These are phyloP conservation scores for Dictyostelium firmibasis DNA, from an alignment of 78 protist genomes.

Conservation along the genomic window DNA sequence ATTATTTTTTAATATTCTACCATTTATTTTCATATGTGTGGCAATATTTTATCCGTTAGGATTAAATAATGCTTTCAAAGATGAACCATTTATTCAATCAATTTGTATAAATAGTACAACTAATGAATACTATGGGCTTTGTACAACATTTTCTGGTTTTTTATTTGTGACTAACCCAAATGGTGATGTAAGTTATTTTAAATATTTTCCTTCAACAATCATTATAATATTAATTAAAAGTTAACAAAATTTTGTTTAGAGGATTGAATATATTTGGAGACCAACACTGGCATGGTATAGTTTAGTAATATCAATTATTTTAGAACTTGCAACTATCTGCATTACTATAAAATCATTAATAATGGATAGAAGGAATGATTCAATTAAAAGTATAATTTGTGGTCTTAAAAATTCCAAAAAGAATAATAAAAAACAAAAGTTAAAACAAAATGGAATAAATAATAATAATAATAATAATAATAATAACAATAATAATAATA, in stretches of 20 bases:
- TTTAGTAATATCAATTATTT: background rate
- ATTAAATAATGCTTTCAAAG: background rate
- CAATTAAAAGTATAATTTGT: background rate
- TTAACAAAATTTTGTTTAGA: background rate
- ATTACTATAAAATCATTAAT: background rate
- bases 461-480: background rate
- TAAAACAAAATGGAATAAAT: background rate
- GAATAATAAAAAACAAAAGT: background rate
- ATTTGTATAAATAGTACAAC: background rate
- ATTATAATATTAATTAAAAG: background rate
- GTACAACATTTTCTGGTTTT: background rate
- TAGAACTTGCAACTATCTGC: background rate
- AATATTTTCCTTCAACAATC: too few species aligned
- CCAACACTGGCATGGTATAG: slow-evolving; percentile 2
- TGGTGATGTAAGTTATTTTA: background rate
- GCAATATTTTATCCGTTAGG: background rate
- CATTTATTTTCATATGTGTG: background rate
- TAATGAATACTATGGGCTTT: background rate
- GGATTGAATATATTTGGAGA: background rate
- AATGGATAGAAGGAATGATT: background rate
- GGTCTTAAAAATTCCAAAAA: background rate
- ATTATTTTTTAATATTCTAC: background rate
- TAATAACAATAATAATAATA: background rate
- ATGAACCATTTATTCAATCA: background rate
- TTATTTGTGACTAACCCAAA: background rate